Percentiles rank a stretch among this genome's conserved stretches.
Conservation (phyloP, 306 rosid species). For the Lupinus albus region DNA sequence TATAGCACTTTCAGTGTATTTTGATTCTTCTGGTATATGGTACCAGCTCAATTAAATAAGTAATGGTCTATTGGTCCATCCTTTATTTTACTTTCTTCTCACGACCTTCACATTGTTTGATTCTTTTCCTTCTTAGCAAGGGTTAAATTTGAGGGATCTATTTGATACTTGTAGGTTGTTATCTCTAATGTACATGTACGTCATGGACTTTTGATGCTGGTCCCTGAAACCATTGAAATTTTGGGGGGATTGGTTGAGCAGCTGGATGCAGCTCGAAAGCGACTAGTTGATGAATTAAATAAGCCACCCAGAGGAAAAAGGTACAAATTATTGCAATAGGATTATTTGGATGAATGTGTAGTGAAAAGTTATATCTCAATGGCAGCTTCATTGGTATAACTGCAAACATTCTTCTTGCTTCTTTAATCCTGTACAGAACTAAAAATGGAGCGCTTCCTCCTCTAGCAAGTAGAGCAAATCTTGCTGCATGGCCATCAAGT, state of each 20-base stretch:
- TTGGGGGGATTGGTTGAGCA: slow-evolving; percentile 86
- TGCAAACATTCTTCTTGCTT: slow-evolving; percentile 22
- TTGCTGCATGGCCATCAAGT: slow-evolving; percentile 81
- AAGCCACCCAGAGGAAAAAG: slow-evolving; percentile 91
- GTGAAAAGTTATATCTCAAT: neutral
- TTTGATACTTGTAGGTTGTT: slow-evolving; percentile 60
- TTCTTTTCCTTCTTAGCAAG: neutral
- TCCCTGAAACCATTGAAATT: slow-evolving; percentile 73
- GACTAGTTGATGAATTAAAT: slow-evolving; percentile 77
- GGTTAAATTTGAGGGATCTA: slow-evolving; percentile 39
- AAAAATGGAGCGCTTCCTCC: slow-evolving; percentile 72
- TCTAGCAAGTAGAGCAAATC: slow-evolving; percentile 74
- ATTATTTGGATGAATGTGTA: slow-evolving; percentile 18
- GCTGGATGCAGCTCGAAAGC: slow-evolving; percentile 79
- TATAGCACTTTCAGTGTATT: slow-evolving; percentile 5
- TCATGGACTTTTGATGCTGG: slow-evolving; percentile 86
- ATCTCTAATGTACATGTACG: slow-evolving; percentile 73
- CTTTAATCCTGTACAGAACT: slow-evolving; percentile 58
- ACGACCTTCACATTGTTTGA: slow-evolving; percentile 3
- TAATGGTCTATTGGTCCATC: slow-evolving; percentile 6
- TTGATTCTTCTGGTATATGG: neutral
- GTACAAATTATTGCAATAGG: slow-evolving; percentile 44
- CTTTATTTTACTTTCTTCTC: neutral
- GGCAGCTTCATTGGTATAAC: slow-evolving; percentile 15
- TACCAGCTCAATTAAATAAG: neutral